phyloP scores from a whole-genome alignment of 2,329 filamentous ascomycete species.

The Fusarium nodosum region DNA sequence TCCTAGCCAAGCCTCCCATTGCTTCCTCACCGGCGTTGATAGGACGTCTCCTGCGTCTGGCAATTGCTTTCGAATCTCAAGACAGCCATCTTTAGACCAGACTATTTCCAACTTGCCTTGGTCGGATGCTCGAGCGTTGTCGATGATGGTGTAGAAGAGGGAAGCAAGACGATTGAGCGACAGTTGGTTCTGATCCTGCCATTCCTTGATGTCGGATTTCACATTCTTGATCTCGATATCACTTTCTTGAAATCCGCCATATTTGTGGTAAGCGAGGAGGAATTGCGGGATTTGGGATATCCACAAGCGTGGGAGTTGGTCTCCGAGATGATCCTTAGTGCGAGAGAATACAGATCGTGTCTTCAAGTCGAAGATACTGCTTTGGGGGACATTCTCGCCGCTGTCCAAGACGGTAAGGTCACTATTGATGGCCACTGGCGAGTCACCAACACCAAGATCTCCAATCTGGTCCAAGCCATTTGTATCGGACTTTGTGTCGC shows the following conservation, averaged over 20 bases:
- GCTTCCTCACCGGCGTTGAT: conserved; percentile 38
- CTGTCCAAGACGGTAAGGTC: conserved; percentile 40
- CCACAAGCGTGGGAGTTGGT: conserved; percentile 61
- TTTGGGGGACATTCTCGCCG: conserved; percentile 51
- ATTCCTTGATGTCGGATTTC: conserved; percentile 49
- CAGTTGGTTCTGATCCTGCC: conserved; percentile 54
- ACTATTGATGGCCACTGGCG: background rate
- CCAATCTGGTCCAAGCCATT: conserved; percentile 15
- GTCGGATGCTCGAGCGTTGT: conserved; percentile 12
- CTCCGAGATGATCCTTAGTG: conserved; percentile 47
- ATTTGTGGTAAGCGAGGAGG: conserved; percentile 58
- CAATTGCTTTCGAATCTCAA: conserved; percentile 49
- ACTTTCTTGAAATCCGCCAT: conserved; percentile 51
- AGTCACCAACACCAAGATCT: conserved; percentile 16
- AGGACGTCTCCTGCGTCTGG: conserved; percentile 43
- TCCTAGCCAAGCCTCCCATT: conserved; percentile 48
- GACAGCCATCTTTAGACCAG: conserved; percentile 7
- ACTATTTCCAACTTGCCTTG: conserved; percentile 48
- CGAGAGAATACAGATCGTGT: conserved; percentile 53
- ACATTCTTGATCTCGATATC: conserved; percentile 55
- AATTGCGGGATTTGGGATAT: conserved; percentile 56
- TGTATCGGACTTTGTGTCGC: background rate
- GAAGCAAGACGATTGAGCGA: conserved; percentile 50
- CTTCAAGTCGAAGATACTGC: conserved; percentile 60
- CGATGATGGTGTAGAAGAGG: conserved; percentile 44